Evolutionary conservation across 1,284 basidiomycete genomes (phyloP).

Genomic region (Cryptococcus sp.): DNA sequence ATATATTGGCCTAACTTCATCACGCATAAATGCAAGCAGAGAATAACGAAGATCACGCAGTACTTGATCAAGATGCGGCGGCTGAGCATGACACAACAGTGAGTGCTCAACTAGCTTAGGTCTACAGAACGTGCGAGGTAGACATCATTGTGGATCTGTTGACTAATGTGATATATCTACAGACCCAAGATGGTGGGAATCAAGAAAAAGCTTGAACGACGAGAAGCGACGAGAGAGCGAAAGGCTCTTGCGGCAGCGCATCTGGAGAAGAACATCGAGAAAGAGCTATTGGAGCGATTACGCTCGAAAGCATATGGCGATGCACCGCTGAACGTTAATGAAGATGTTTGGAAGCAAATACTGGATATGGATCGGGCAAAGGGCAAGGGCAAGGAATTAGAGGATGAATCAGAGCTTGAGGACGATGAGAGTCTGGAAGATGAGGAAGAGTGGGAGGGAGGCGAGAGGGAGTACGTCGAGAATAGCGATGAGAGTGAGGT

Average conservation of each 20-base stretch:
- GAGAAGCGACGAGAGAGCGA: slow-evolving; percentile 87
- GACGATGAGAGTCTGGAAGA: slow-evolving; percentile 62
- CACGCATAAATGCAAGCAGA: slow-evolving; percentile 98
- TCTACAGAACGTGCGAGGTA: slow-evolving; percentile 1
- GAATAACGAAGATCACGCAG: slow-evolving; percentile 98
- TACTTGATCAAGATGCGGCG: slow-evolving; percentile 98
- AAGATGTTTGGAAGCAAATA: slow-evolving; percentile 90
- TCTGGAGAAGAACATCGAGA: slow-evolving; percentile 92
- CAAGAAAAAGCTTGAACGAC: slow-evolving; percentile 96
- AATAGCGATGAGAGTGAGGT: slow-evolving; percentile 55
- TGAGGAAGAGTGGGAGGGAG: slow-evolving; percentile 55
- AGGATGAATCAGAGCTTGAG: slow-evolving; percentile 57
- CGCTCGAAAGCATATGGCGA: slow-evolving; percentile 98
- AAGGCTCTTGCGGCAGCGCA: slow-evolving; percentile 94
- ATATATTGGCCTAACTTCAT: slow-evolving; percentile 98
- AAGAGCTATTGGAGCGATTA: slow-evolving; percentile 90
- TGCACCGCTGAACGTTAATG: slow-evolving; percentile 96
- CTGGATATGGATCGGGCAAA: slow-evolving; percentile 67
- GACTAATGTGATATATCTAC: not conserved
- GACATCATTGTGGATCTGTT: too few relatives aligned
- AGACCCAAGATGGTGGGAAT: slow-evolving; percentile 92
- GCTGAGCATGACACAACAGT: slow-evolving; percentile 86
- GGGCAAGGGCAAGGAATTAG: slow-evolving; percentile 56
- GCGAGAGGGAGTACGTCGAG: slow-evolving; percentile 76
- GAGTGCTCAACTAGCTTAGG: too few relatives aligned